Percentiles rank a stretch among this genome's conserved stretches.
phyloP scores from a whole-genome alignment of 352 stramenopile species.

The Halophytophthora polymorphica region DNA sequence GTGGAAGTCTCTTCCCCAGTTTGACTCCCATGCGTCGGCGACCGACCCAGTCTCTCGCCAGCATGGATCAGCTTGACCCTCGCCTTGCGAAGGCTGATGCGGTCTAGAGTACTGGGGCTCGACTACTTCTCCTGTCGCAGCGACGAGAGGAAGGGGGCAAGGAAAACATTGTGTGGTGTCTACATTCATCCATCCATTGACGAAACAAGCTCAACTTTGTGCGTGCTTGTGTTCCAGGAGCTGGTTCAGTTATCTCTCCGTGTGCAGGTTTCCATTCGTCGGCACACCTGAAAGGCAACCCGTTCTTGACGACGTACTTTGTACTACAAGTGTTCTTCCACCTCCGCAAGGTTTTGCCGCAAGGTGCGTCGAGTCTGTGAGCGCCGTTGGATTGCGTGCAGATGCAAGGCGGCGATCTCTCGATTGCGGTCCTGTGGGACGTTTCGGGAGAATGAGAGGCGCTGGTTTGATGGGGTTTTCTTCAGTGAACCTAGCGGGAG shows the following conservation, averaged over 20 bases:
- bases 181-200: slow-evolving; percentile 1
- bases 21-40: slow-evolving; percentile 17
- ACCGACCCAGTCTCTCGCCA: slow-evolving; percentile 5
- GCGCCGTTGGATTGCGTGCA: slow-evolving; percentile 52
- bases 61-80: slow-evolving; percentile 13
- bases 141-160: not conserved
- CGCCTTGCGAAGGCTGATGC: slow-evolving; percentile 6
- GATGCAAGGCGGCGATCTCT: slow-evolving; percentile 58
- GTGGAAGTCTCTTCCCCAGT: slow-evolving; percentile 1
- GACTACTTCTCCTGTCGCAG: not conserved
- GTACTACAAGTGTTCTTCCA: slow-evolving; percentile 23
- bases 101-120: slow-evolving; percentile 6
- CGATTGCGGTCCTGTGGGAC: slow-evolving; percentile 50
- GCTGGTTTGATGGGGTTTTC: slow-evolving; percentile 11
- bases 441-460: slow-evolving; percentile 15
- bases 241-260: too few relatives aligned
- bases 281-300: not conserved
- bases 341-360: slow-evolving; percentile 27
- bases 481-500: slow-evolving; percentile 14
- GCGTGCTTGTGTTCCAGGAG: too few relatives aligned
- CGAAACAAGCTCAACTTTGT: too few relatives aligned
- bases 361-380: slow-evolving; percentile 34
- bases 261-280: too few relatives aligned
- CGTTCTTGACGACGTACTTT: not conserved
- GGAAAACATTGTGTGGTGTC: not conserved